Evolutionary conservation across 2,329 filamentous ascomycete genomes (phyloP), one percentile per base, ranked within the genome.

Genomic region (Teratosphaeria gauchensis): DNA sequence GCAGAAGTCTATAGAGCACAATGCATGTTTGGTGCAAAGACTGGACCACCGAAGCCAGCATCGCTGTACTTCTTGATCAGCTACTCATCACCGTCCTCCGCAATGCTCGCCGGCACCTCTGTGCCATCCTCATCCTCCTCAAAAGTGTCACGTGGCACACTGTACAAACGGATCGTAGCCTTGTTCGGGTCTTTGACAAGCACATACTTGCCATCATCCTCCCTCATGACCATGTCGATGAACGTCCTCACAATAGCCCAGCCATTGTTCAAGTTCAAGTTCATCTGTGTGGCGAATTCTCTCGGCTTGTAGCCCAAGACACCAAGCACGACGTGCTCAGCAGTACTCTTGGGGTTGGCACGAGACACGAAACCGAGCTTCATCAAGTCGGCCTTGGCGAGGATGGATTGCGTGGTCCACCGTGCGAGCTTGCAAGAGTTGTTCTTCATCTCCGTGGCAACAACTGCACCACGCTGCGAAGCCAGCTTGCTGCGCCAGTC

Each of bases 391-490:
- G 94, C 92, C 78, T 92, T 92, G 74, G 92, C 92, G 59, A 99
- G 84, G 71, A 99, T 96, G 72, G 88, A 90, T 81, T 99, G 94
- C 51, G 92, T 90, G 33, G 94, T 96, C 94, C 94, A 99, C 74
- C 94, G 83, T 59, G 94, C 94, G 63, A 99, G 86, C 82, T 99
- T 99, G 88, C 90, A 95, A 72, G 86, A 91, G 84, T 99, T 99
- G 85, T 99, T 99, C 89, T 99, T 99, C 94, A 99, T 99, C 81
- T 99, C 94, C 12, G 94, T 99, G 21, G 94, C 94, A 30, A 99
- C 89, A 51, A 99, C 92, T 59, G 94, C 94, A 85, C 94, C 94
- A 70, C 94, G 88, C 80, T 96, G 92, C 68, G 87, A 90, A 64
- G 89, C 88, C 61, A 99, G 84, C 84, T 99, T 99, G 66, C 86